Conservation (phyloP, 768 basidiomycete species). For the Hericium coralloides region DNA sequence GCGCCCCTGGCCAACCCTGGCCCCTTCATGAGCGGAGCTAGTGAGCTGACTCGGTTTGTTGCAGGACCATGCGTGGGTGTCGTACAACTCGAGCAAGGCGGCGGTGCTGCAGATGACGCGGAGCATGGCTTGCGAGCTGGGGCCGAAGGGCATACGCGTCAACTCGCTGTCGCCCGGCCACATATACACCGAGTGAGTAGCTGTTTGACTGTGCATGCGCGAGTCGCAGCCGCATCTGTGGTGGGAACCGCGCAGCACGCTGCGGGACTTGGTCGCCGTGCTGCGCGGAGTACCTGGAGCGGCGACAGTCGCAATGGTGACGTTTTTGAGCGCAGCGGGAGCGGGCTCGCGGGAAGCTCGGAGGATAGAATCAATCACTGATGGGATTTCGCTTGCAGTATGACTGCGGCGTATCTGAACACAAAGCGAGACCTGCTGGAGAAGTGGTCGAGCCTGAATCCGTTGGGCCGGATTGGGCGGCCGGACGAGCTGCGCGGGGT, state of each 20-base stretch:
- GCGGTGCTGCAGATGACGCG: conserved; percentile 75
- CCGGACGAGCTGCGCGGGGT: conserved; percentile 71
- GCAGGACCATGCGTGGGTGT: conserved; percentile 67
- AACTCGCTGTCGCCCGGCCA: conserved; percentile 73
- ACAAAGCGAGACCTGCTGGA: conserved; percentile 49
- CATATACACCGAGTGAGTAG: conserved; percentile 44
- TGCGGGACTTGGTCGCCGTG: neutral
- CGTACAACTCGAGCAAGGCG: conserved; percentile 72
- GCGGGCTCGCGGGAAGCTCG: too few species aligned
- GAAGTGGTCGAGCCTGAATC: conserved; percentile 64
- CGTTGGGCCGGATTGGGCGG: conserved; percentile 60
- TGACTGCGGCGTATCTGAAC: conserved; percentile 70
- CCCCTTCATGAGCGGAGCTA: neutral
- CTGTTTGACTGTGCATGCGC: neutral
- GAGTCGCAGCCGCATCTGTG: conserved; percentile 1
- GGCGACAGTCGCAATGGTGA: too few species aligned
- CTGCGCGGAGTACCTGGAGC: too few species aligned
- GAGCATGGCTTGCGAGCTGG: conserved; percentile 78
- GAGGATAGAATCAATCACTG: neutral
- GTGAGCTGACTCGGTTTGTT: neutral
- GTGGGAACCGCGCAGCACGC: neutral
- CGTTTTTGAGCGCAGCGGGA: too few species aligned
- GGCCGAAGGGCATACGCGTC: conserved; percentile 54
- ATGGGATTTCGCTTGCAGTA: conserved; percentile 23
- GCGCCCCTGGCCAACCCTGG: neutral